These are phyloP conservation scores for Pseudocercospora eumusae DNA, from an alignment of 2,329 filamentous ascomycete genomes.

Conservation along the genomic window DNA sequence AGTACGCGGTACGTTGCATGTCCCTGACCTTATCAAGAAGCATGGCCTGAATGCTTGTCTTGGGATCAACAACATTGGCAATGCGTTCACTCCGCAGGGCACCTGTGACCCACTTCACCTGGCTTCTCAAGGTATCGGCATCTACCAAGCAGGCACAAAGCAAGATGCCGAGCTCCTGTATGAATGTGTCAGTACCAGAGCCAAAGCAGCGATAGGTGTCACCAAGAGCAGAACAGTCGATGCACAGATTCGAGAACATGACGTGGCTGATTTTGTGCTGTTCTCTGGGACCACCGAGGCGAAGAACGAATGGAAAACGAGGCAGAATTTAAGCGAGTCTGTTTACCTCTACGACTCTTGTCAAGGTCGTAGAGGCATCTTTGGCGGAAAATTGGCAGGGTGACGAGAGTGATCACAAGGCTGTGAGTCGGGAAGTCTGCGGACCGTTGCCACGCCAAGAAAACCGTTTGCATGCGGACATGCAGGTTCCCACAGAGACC, in stretches of 20 bases:
- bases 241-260: slow-evolving; percentile 39
- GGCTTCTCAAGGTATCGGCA: slow-evolving; percentile 63
- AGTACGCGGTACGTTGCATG: slow-evolving; percentile 61
- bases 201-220: slow-evolving; percentile 39
- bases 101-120: slow-evolving; percentile 65
- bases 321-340: slow-evolving; percentile 47
- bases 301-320: slow-evolving; percentile 44
- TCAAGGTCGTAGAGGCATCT: slow-evolving; percentile 23
- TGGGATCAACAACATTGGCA: slow-evolving; percentile 71
- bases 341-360: slow-evolving; percentile 48
- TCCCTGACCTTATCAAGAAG: slow-evolving; percentile 61
- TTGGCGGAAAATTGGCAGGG: slow-evolving; percentile 17
- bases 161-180: slow-evolving; percentile 61
- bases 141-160: slow-evolving; percentile 68
- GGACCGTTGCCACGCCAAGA: slow-evolving; percentile 20
- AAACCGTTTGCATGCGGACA: slow-evolving; percentile 20
- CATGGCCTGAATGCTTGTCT: slow-evolving; percentile 62
- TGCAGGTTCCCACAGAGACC: slow-evolving; percentile 10
- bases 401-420: background rate
- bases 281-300: slow-evolving; percentile 37
- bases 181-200: slow-evolving; percentile 46
- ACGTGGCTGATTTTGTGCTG: slow-evolving; percentile 48
- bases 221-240: slow-evolving; percentile 4
- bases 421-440: background rate
- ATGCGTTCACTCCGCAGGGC: slow-evolving; percentile 72